Base-by-base conservation (phyloP, 106 monocot genomes). In the Alisma plantagoaquatica region DNA sequence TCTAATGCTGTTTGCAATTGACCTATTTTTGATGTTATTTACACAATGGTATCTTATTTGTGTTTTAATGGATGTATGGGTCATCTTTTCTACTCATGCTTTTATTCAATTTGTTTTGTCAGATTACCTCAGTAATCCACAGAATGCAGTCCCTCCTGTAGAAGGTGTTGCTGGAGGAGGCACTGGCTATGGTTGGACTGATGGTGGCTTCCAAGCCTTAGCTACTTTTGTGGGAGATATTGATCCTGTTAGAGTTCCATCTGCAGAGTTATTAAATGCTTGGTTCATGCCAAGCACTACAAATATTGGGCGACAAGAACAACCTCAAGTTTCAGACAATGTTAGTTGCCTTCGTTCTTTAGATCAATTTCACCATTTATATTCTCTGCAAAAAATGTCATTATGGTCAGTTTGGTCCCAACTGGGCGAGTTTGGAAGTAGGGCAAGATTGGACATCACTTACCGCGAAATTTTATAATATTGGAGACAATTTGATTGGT, bases 101-200 rank as follows among this genome's bases (percentile, higher is more conserved):
- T n/a, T n/a, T n/a, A n/a, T n/a, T n/a, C n/a, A n/a, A n/a, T n/a
- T 38, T 38, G 35, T 7, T 38, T 38, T 38, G 35, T 14, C 35
- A 38, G 35, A 14, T 38, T 38, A 38, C 14, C 35, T n/a, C n/a
- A n/a, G n/a, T n/a, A n/a, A 38, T 38, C 9, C 9, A 38, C 68
- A 27, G 35, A 75, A 76, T 52, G 45, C 31, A 31, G 65, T 76
- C 23, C 89, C 88, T 44, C 96, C 96, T 53, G 75, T 98, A 27
- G 96, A 98, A 82, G 96, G 96, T 63, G 62, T 98, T 70, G 72
- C 78, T 54, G 96, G 96, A 54, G 96, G 96, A 18, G 96, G 96
- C 35, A 98, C 96, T 51, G 61, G 74, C 51, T 89, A 98, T 76
- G 96, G 96, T 29, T 98, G 96, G 96, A 71, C 55, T 51, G 81